Percentiles rank a stretch among this genome's conserved stretches.
Evolutionary conservation across 129 eudicot genomes (phyloP).

Genomic region (Artemisia annua): DNA sequence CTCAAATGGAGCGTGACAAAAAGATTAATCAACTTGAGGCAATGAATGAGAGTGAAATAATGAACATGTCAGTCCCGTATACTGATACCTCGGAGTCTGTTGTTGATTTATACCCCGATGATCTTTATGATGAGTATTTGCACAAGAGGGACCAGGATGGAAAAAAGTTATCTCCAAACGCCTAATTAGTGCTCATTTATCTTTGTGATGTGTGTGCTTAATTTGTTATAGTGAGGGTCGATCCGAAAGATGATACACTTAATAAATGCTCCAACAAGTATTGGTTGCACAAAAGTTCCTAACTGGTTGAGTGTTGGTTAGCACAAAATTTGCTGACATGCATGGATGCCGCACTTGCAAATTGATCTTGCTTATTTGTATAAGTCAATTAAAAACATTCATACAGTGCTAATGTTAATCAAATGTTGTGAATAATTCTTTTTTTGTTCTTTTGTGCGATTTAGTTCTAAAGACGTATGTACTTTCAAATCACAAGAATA

Average conservation of each 20-base stretch:
- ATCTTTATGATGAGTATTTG: conserved; percentile 35
- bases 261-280: background rate
- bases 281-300: background rate
- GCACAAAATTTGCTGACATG: background rate
- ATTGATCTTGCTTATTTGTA: no score
- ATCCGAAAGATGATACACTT: background rate
- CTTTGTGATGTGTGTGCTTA: background rate
- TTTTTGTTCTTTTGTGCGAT: no score
- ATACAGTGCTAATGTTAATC: no score
- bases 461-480: no score
- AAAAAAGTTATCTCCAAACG: conserved; percentile 2
- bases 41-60: conserved; percentile 15
- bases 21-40: conserved; percentile 21
- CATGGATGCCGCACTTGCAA: background rate
- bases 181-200: background rate
- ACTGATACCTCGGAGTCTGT: conserved; percentile 40
- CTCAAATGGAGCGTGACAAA: conserved; percentile 12
- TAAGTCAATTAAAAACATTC: no score
- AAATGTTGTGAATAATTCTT: no score
- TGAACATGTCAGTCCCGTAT: conserved; percentile 38
- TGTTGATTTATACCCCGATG: conserved; percentile 43
- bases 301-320: background rate
- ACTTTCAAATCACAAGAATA: no score
- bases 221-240: conserved; percentile 2
- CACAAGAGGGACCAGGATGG: conserved; percentile 14